A percentile compares a stretch with the other conserved stretches of the same genome.
Evolutionary conservation across 352 stramenopile genomes (phyloP).

Genomic region (Pythium oligandrum): DNA sequence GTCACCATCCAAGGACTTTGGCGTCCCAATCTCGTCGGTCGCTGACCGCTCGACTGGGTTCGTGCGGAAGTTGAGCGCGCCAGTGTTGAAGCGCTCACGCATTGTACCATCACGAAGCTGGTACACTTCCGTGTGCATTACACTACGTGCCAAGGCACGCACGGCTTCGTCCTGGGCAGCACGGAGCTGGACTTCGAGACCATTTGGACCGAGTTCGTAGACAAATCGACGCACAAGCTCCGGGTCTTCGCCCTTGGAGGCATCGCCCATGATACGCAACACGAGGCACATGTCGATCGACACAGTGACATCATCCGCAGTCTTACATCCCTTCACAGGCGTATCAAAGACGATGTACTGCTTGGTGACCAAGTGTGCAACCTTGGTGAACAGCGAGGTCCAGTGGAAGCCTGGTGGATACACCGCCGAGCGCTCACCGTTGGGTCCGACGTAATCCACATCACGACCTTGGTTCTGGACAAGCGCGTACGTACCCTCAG

Average conservation of each 20-base stretch:
- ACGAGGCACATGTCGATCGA: slow-evolving; percentile 85
- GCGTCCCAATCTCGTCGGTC: slow-evolving; percentile 9
- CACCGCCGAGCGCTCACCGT: slow-evolving; percentile 39
- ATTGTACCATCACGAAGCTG: slow-evolving; percentile 67
- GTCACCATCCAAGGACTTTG: slow-evolving; percentile 7
- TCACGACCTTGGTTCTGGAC: slow-evolving; percentile 83
- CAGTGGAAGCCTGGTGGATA: slow-evolving; percentile 80
- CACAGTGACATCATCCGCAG: slow-evolving; percentile 83
- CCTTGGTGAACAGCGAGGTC: slow-evolving; percentile 69
- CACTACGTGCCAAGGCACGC: slow-evolving; percentile 66
- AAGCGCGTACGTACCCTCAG: slow-evolving; percentile 85
- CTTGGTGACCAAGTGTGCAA: slow-evolving; percentile 86
- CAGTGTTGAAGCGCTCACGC: slow-evolving; percentile 59
- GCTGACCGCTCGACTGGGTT: no score
- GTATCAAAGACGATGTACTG: slow-evolving; percentile 87
- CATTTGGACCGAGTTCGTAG: slow-evolving; percentile 80
- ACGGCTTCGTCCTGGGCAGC: slow-evolving; percentile 83
- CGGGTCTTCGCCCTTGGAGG: slow-evolving; percentile 76
- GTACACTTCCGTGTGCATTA: slow-evolving; percentile 88
- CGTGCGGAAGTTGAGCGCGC: slow-evolving; percentile 32
- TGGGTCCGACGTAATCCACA: slow-evolving; percentile 41
- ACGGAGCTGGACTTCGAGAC: slow-evolving; percentile 80
- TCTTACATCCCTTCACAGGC: slow-evolving; percentile 88
- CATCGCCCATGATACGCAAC: slow-evolving; percentile 87
- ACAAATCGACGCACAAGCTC: slow-evolving; percentile 87